These are phyloP conservation scores for Trichoderma erinaceum DNA, from an alignment of 495 filamentous ascomycete species.

Conservation along the genomic window DNA sequence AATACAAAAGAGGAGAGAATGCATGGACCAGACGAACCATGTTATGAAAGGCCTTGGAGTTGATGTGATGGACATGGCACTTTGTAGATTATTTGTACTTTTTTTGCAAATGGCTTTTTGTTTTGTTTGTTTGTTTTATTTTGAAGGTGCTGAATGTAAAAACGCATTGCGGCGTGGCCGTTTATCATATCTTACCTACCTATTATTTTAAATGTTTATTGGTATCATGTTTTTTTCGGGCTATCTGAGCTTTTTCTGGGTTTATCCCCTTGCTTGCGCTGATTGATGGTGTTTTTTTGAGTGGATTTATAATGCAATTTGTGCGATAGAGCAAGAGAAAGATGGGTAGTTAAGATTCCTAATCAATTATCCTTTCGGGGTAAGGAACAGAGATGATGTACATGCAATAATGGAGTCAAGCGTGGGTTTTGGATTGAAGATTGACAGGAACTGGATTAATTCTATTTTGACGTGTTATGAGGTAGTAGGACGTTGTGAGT, in stretches of 20 bases:
- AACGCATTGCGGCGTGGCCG: background rate
- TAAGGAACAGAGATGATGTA: background rate
- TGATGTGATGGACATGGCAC: constrained; percentile 5
- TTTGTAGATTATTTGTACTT: background rate
- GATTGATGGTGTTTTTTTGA: background rate
- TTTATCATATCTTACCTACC: background rate
- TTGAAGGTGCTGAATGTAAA: background rate
- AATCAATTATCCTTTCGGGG: background rate
- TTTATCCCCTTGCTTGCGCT: background rate
- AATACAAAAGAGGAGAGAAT: background rate
- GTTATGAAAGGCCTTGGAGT: constrained; percentile 11
- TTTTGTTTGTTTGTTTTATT: background rate
- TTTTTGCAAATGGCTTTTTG: background rate
- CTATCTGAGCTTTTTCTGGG: background rate
- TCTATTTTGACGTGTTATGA: too few species aligned
- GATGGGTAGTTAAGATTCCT: background rate
- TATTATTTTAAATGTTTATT: background rate
- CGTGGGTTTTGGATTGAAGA: too few species aligned
- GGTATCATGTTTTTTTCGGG: background rate
- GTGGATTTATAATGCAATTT: background rate
- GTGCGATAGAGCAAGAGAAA: background rate
- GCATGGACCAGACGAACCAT: background rate
- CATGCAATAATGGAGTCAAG: background rate
- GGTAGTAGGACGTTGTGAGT: too few species aligned
- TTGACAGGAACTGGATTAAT: too few species aligned